Evolutionary conservation across 225 moss, liverwort and hornwort genomes (phyloP).

Genomic region (Polytrichum formosum): DNA sequence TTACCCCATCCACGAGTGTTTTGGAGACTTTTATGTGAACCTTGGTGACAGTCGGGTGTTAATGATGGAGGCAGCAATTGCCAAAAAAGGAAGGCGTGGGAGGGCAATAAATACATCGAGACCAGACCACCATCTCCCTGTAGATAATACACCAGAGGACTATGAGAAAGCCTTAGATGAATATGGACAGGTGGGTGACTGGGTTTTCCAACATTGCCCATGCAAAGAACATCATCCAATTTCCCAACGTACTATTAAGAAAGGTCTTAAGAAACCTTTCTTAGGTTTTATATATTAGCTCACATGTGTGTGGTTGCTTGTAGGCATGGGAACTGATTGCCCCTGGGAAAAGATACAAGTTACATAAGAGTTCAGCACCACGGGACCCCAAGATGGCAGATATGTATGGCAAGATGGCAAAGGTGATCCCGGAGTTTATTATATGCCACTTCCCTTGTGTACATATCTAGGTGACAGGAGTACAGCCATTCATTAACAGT

Average conservation of each 20-base stretch:
- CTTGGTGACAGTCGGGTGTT: constrained; percentile 60
- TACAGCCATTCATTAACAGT: no score
- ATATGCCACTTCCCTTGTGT: not conserved
- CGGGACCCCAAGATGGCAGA: constrained; percentile 53
- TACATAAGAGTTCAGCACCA: constrained; percentile 43
- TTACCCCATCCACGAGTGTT: constrained; percentile 69
- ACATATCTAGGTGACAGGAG: no score
- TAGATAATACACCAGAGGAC: constrained; percentile 33
- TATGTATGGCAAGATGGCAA: constrained; percentile 77
- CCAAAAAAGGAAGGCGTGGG: constrained; percentile 20
- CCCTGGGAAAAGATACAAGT: constrained; percentile 26
- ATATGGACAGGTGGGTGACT: constrained; percentile 34
- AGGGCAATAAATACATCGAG: constrained; percentile 9
- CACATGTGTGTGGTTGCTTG: not conserved
- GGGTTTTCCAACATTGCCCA: not conserved
- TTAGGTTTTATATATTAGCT: not conserved
- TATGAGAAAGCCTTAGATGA: constrained; percentile 60
- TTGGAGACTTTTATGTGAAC: constrained; percentile 77
- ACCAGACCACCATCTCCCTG: constrained; percentile 1
- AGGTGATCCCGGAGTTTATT: constrained; percentile 30
- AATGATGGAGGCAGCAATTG: constrained; percentile 44
- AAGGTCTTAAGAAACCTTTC: no score
- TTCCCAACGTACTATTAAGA: not conserved
- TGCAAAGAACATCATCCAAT: no score
- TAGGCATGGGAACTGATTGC: constrained; percentile 85